Base-by-base conservation (phyloP, 768 basidiomycete genomes). In the Grammothele lineata region DNA sequence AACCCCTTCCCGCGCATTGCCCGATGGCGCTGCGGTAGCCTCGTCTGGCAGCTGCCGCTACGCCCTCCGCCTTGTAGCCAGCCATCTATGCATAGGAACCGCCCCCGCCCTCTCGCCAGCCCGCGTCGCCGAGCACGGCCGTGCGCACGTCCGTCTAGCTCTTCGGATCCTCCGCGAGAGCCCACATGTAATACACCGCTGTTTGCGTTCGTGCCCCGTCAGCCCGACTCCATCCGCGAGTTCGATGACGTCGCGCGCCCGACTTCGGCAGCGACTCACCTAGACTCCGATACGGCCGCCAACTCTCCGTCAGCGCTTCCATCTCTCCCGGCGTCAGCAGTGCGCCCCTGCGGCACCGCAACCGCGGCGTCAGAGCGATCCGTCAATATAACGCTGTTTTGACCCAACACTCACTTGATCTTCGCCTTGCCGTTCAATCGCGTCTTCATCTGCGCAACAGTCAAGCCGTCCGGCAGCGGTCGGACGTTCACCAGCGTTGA, bases 161-260 rank as follows among this genome's bases (percentile, higher is more conserved):
- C 43, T 52, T 41, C 58, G 55, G 39, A 18, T 56, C 54, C 24
- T 62, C 61, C 4, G 81, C 78, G 45, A 90, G 70, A 2, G 85
- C 77, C 90, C 90, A 93, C 87, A 91, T 92, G 66, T 88, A 91
- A 65, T 85, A 91, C 19, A 88, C 85, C 42, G 77, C 85, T 86
- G 53, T 17, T 36, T n/a, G 35, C 15, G 30, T 9, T 36, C 35
- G 18, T 36, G 8, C 18, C 35, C 35, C 27, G 27, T 30, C 27
- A 30, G 27, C 14, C 14, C 27, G 27, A 14, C 27, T 30, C 6
- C 35, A 36, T n/a, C 12, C 35, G 17, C n/a, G n/a, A n/a, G n/a
- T n/a, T n/a, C n/a, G n/a, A n/a, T n/a, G n/a, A n/a, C n/a, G n/a
- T n/a, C n/a, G n/a, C n/a, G n/a, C n/a, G n/a, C n/a, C n/a, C n/a